These are phyloP conservation scores for Botrytis fabae DNA, from an alignment of 2,329 filamentous ascomycete species.

Conservation along the genomic window DNA sequence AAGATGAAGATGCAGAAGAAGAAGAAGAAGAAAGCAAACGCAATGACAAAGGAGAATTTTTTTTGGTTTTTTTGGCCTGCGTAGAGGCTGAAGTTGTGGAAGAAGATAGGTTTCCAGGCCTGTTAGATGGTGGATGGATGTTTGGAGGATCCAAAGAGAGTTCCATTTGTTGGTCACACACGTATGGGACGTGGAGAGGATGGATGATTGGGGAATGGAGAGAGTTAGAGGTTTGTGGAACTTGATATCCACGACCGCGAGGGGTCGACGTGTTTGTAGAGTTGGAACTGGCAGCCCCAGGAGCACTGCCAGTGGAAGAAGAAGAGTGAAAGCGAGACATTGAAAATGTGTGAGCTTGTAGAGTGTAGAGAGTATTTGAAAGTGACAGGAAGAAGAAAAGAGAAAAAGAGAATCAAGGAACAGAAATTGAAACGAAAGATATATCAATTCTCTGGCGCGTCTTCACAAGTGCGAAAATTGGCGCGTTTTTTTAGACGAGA, in stretches of 20 bases:
- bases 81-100: slow-evolving; percentile 11
- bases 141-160: slow-evolving; percentile 7
- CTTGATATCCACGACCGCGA: slow-evolving; percentile 19
- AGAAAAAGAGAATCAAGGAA: slow-evolving; percentile 8
- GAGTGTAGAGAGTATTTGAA: not conserved
- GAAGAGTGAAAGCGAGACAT: slow-evolving; percentile 18
- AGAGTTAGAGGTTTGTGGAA: slow-evolving; percentile 10
- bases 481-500: not conserved
- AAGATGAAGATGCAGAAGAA: slow-evolving; percentile 1
- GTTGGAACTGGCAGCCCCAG: slow-evolving; percentile 12
- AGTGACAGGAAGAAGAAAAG: slow-evolving; percentile 11
- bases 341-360: slow-evolving; percentile 2
- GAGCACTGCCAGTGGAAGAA: slow-evolving; percentile 14
- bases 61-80: slow-evolving; percentile 2
- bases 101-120: slow-evolving; percentile 7
- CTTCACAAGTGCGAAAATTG: not conserved
- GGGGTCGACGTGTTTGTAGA: slow-evolving; percentile 9
- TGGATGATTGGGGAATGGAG: not conserved
- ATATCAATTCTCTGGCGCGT: not conserved
- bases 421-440: not conserved
- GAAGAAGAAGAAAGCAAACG: slow-evolving; percentile 12
- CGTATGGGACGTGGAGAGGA: not conserved
- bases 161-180: slow-evolving; percentile 7
- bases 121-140: not conserved
- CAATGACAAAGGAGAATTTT: not conserved